A percentile compares a stretch with the other conserved stretches of the same genome.
These are phyloP conservation scores for Turritis glabra DNA, from an alignment of 345 rosid genomes.

Conservation along the genomic window DNA sequence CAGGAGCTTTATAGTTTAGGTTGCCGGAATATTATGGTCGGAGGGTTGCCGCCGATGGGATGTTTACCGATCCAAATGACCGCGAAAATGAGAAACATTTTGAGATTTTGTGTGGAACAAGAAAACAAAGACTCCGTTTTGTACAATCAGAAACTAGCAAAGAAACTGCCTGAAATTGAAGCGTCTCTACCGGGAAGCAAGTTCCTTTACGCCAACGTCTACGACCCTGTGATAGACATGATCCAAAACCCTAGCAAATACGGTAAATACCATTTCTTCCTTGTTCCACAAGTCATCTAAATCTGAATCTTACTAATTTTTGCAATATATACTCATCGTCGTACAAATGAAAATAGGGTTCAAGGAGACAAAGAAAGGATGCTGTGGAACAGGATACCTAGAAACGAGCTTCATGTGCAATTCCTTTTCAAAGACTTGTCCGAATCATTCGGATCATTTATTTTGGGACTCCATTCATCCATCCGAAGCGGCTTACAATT, in stretches of 20 bases:
- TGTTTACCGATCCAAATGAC: conserved; percentile 59
- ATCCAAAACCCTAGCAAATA: conserved; percentile 42
- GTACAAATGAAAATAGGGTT: conserved; percentile 38
- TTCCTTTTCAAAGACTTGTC: conserved; percentile 32
- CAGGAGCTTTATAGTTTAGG: conserved; percentile 53
- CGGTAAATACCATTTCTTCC: conserved; percentile 28
- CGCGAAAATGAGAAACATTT: background rate
- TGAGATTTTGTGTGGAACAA: background rate
- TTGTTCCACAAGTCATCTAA: background rate
- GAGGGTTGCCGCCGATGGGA: conserved; percentile 63
- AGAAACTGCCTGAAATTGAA: conserved; percentile 34
- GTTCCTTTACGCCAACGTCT: conserved; percentile 45
- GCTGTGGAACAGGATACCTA: conserved; percentile 47
- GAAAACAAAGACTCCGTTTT: conserved; percentile 47
- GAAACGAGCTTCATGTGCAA: conserved; percentile 46
- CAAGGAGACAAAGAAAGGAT: conserved; percentile 44
- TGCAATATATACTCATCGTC: background rate
- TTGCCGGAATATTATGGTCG: conserved; percentile 41
- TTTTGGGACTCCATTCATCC: conserved; percentile 60
- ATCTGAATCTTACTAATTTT: background rate
- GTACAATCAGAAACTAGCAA: conserved; percentile 50
- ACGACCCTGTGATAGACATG: conserved; percentile 48
- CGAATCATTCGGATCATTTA: conserved; percentile 35
- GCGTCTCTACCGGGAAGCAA: conserved; percentile 44
- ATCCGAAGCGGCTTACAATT: conserved; percentile 41